Base-by-base conservation (phyloP, 768 basidiomycete species). In the Termitomyces sp. region DNA sequence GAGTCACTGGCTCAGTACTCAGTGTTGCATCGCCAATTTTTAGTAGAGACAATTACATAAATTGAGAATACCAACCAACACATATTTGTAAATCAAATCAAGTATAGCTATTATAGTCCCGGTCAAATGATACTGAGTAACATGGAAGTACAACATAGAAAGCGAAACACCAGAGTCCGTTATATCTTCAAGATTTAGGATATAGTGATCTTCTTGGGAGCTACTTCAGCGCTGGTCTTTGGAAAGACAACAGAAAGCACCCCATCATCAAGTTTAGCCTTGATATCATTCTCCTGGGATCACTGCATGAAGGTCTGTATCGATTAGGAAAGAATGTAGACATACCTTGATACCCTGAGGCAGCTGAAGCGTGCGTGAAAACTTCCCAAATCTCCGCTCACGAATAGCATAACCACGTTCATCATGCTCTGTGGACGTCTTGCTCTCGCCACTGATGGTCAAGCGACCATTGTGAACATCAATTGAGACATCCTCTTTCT, bases 311-410 rank as follows among this genome's bases (percentile, higher is more conserved):
- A 22, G 4, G 6, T 31, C 0, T 8, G 22, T 3, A 54, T 28
- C 15, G 57, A 29, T 9, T 20, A 5, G 0, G 5, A 29, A 57
- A 42, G 50, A 31, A 1, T 0, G 2, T 37, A 54, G 50, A 46
- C 31, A n/a, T 12, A 79, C 79, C 75, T 81, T 80, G 51, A 77
- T 69, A 5, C 81, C 81, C 56, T 68, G 62, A 20, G 82, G 80
- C 13, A 84, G 70, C 31, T 74, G 70, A 57, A 84, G 55, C 0
- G 75, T 74, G n/a, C 82, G 71, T 36, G 77, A 70, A 65, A 82
- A 81, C 45, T 68, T 78, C 29, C 82, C 82, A 48, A 60, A 77
- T 37, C 73, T 70, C 47, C 81, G 70, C 66, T 84, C 82, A 16
- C 71, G 71, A n/a, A 82, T 64, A 28, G 71, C 70, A 56, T 75